Evolutionary conservation across 164 flowering plant genomes (phyloP).

Genomic region (Tetracentron sinense): DNA sequence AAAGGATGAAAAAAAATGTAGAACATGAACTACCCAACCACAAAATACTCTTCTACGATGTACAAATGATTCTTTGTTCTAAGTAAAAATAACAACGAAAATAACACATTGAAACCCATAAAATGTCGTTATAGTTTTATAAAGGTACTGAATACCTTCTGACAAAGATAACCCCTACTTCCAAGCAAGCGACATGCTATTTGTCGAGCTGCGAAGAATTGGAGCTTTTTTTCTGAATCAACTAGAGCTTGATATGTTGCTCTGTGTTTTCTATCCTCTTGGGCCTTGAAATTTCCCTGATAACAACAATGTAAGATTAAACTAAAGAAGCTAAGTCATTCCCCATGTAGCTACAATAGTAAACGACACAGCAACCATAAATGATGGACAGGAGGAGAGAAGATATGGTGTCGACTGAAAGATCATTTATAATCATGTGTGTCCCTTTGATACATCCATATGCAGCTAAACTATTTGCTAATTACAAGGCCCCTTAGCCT

Average conservation of each 20-base stretch:
- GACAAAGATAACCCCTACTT: slow-evolving; percentile 89
- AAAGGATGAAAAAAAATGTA: neutral
- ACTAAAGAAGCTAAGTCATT: neutral
- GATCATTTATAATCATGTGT: no score
- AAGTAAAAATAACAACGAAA: no score
- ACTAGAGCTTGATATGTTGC: slow-evolving; percentile 62
- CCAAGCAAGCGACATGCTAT: slow-evolving; percentile 95
- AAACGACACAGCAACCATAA: no score
- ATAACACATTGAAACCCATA: neutral
- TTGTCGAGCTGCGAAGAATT: slow-evolving; percentile 88
- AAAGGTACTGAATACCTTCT: slow-evolving; percentile 54
- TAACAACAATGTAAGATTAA: slow-evolving; percentile 1
- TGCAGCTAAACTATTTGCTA: no score
- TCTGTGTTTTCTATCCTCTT: slow-evolving; percentile 86
- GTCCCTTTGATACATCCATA: no score
- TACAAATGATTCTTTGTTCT: neutral
- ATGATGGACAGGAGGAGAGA: no score
- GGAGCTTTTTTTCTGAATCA: slow-evolving; percentile 70
- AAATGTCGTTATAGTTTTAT: neutral
- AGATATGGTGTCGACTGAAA: no score
- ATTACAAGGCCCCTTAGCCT: no score
- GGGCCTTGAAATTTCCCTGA: slow-evolving; percentile 71
- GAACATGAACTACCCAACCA: neutral
- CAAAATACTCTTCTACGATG: neutral
- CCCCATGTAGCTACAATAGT: no score